These are phyloP conservation scores for Exophiala phaeomuriformis DNA, from an alignment of 2,329 filamentous ascomycete species.

Conservation along the genomic window DNA sequence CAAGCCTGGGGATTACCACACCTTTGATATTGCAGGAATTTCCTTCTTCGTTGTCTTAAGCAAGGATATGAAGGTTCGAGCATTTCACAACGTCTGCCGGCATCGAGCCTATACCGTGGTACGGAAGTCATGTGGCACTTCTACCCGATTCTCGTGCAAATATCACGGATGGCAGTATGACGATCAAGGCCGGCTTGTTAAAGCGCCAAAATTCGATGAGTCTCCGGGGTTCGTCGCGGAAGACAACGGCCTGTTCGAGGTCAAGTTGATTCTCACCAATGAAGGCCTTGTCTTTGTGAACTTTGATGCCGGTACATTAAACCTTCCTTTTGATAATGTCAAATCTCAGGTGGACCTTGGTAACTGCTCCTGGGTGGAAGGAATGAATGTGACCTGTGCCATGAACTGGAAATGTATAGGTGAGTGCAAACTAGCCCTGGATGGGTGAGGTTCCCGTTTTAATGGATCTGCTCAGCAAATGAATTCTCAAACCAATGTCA, in stretches of 20 bases:
- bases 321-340: slow-evolving; percentile 22
- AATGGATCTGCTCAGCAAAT: slow-evolving; percentile 8
- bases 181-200: slow-evolving; percentile 50
- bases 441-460: not conserved
- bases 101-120: slow-evolving; percentile 56
- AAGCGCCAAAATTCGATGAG: slow-evolving; percentile 53
- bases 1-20: slow-evolving; percentile 51
- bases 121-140: slow-evolving; percentile 44
- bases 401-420: slow-evolving; percentile 23
- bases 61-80: slow-evolving; percentile 48
- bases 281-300: slow-evolving; percentile 24
- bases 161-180: slow-evolving; percentile 60
- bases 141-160: slow-evolving; percentile 46
- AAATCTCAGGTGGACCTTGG: slow-evolving; percentile 20
- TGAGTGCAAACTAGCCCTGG: slow-evolving; percentile 4
- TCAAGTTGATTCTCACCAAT: slow-evolving; percentile 18
- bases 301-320: slow-evolving; percentile 22
- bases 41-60: slow-evolving; percentile 50
- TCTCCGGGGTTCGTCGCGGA: slow-evolving; percentile 51
- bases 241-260: slow-evolving; percentile 47
- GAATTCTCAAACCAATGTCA: slow-evolving; percentile 21
- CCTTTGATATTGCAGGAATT: slow-evolving; percentile 50
- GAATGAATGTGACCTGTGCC: slow-evolving; percentile 12
- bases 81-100: slow-evolving; percentile 57
- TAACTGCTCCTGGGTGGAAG: slow-evolving; percentile 16